Base-by-base conservation (phyloP, 1,284 basidiomycete species). In the Ceratobasidium sp. region DNA sequence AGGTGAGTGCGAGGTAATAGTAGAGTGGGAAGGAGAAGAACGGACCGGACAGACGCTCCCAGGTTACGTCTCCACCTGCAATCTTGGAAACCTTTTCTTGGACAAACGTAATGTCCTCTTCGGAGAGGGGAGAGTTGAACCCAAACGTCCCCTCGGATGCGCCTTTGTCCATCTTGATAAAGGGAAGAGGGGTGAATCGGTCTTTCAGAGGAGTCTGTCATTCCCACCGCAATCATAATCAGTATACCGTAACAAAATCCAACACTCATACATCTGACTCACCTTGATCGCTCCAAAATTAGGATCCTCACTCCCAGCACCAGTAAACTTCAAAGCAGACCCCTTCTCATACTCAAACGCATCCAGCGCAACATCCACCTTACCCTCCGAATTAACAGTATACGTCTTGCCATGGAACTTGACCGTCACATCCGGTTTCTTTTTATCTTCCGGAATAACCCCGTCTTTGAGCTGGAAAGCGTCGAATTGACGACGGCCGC, bases 381-480 rank as follows among this genome's bases (percentile, higher is more conserved):
- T 88, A 2, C 93, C 94, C 3, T 91, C 91, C 46, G 90, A 88
- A 66, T 89, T 87, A 13, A 92, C 91, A 80, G 91, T 89, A 77
- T 92, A 87, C 80, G 81, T 81, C 73, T 83, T 81, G 40, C 83
- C 84, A 75, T 84, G 83, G 81, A 85, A 85, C 48, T 84, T 83
- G 77, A 86, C 82, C 62, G 84, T 83, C 71, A 83, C 82, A 20
- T 83, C 81, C 52, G 82, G 81, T 15, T 83, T 80, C 75, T 81
- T 81, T 71, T 82, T 77, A 6, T 80, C 81, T 61, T 82, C 78
- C 61, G 80, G 71, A 20, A 78, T 50, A 3, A 52, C 65, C 42
- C 74, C 68, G 40, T 68, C 91, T 90, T 93, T 92, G 83, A 96
- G 93, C 80, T 89, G 90, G 89, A 98, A 99, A 1, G 96, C 97